Evolutionary conservation across 495 filamentous ascomycete species (phyloP).

Genomic region (Emericellopsis terricola): DNA sequence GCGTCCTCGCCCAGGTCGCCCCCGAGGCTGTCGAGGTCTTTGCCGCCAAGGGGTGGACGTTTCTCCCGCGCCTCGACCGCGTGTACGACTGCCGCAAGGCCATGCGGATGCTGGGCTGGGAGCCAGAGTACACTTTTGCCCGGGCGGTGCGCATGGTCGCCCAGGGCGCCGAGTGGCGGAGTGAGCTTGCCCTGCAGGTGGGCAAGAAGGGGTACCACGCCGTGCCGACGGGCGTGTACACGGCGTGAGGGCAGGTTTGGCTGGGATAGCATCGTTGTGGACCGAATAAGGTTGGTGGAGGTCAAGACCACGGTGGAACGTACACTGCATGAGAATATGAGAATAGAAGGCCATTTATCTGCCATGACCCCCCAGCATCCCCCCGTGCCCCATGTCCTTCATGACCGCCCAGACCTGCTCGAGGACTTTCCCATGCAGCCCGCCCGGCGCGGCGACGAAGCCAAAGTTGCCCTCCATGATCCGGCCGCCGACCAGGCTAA

Average conservation of each 20-base stretch:
- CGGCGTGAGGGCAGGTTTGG: too few species aligned
- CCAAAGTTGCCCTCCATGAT: constrained; percentile 28
- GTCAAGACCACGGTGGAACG: too few species aligned
- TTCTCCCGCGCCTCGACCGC: constrained; percentile 10
- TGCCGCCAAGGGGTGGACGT: constrained; percentile 9
- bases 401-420: constrained; percentile 13
- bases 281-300: too few species aligned
- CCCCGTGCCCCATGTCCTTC: constrained; percentile 12
- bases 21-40: constrained; percentile 6
- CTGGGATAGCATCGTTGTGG: too few species aligned
- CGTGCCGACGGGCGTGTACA: constrained; percentile 11
- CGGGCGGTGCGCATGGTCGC: constrained; percentile 6
- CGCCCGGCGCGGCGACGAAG: constrained; percentile 25
- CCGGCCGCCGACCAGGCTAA: constrained; percentile 25
- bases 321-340: too few species aligned
- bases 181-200: constrained; percentile 7
- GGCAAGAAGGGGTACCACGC: constrained; percentile 14
- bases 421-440: constrained; percentile 17
- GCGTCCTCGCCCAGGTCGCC: neutral
- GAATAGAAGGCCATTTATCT: too few species aligned
- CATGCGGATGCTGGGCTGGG: constrained; percentile 9
- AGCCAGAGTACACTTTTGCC: constrained; percentile 11
- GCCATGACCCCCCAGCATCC: constrained; percentile 10
- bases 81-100: constrained; percentile 13
- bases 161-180: constrained; percentile 12